Evolutionary conservation across 345 rosid genomes (phyloP), one percentile per base, ranked within the genome.

Genomic region (Arabidopsis suecica): DNA sequence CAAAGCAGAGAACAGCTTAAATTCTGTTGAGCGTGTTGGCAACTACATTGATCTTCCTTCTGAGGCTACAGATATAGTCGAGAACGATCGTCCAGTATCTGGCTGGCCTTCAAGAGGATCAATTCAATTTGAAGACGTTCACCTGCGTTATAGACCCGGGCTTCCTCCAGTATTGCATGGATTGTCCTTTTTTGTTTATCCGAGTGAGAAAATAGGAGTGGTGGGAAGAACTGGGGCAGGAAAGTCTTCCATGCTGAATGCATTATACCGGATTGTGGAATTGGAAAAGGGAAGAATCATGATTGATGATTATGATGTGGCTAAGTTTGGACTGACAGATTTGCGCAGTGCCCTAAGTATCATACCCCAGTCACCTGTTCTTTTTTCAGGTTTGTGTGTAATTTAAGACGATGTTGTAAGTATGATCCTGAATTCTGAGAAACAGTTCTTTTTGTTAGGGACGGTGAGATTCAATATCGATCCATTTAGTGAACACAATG

Each of bases 151-250:
- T 57, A 84, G 97, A 77, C 88, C 91, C n/a, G 99, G 89, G 80
- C 99, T 89, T 83, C 94, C 97, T 47, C 93, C 90, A 10, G 95
- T 92, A 45, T 74, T 92, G 68, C 92, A 87, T 82, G 98, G 97
- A 30, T 71, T 95, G 62, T 81, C 96, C 30, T 88, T 89, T 37
- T 25, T 60, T 6, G 80, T 87, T 66, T 82, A 86, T 54, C 89
- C 97, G 0, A 79, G 86, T 79, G 93, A 90, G 85, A 92, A 89
- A 83, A 77, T 90, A 67, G 97, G 99, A 47, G 88, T 95, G 34
- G 99, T 92, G 55, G 97, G 99, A 81, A 90, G 99, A 88, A 92
- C 97, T 59, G 99, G 99, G 49, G 97, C 96, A 1, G 97, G 97
- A 41, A 95, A 95, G 79, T 92, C 97, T 65, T 92, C 97, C 71